Evolutionary conservation across 495 filamentous ascomycete genomes (phyloP).

Genomic region (Penicillium steckii): DNA sequence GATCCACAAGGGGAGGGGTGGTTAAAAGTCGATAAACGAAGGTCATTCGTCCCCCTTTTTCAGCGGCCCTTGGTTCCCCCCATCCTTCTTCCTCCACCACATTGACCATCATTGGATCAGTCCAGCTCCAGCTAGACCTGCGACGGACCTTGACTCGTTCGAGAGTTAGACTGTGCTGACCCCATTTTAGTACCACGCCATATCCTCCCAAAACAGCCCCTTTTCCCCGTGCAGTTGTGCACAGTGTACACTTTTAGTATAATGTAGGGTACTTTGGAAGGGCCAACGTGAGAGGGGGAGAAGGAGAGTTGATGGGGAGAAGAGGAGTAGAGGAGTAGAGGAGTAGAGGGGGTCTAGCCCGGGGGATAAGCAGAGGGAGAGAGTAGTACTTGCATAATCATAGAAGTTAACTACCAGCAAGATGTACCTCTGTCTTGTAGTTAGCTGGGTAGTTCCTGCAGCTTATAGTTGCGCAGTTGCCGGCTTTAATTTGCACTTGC

Average conservation of each 20-base stretch:
- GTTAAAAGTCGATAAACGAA: background rate
- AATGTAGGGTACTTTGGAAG: background rate
- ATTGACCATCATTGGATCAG: background rate
- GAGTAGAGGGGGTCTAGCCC: too few species aligned
- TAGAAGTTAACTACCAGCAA: too few species aligned
- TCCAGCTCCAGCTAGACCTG: background rate
- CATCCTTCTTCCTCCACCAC: background rate
- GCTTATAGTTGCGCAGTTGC: too few species aligned
- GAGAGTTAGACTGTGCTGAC: constrained; percentile 17
- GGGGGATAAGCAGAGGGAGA: too few species aligned
- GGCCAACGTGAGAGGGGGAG: too few species aligned
- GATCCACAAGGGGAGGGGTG: background rate
- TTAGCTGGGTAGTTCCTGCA: too few species aligned
- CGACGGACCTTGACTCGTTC: constrained; percentile 14
- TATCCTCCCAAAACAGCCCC: constrained; percentile 2
- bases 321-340: background rate
- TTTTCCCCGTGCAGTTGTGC: too few species aligned
- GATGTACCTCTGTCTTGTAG: too few species aligned
- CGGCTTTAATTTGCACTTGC: too few species aligned
- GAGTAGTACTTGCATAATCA: too few species aligned
- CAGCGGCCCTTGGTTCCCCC: constrained; percentile 1
- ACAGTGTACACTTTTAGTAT: background rate
- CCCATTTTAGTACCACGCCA: constrained; percentile 11
- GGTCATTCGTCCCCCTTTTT: constrained; percentile 3
- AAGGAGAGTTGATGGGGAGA: background rate